Base-by-base conservation (phyloP, 257 asterid genomes). In the Agastache rugosa region DNA sequence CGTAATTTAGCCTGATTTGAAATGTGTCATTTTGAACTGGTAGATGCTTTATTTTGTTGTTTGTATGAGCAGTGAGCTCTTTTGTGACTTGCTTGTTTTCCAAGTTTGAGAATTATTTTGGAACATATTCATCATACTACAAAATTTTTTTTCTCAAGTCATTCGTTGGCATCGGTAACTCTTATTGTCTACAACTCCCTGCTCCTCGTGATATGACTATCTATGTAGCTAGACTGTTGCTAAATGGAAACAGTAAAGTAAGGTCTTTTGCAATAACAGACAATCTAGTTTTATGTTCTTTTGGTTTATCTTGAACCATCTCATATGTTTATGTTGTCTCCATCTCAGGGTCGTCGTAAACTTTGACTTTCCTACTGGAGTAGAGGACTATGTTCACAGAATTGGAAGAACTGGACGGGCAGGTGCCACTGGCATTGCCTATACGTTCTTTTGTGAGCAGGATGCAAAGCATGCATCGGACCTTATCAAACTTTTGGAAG, bases 351-450 rank as follows among this genome's bases (percentile, higher is more conserved):
- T 95, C 62, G 99, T 95, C 80, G 47, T 95, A 80, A 92, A 95
- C 76, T 95, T 79, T 51, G 99, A 95, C 85, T 95, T 95, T 79
- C 99, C 99, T 11, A 91, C 82, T 1, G 99, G 99, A 61, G 73
- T 95, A 65, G 99, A 95, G 87, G 98, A 92, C 82, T 95, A 95
- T 65, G 99, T 95, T 69, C 99, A 95, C 89, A 88, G 99, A 76
- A 91, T 95, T n/a, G 99, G 99, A 80, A 95, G 99, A 84, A 95
- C 99, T 3, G 99, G 99, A 31, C 87, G 99, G 51, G 99, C 98
- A 2, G 99, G 99, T 67, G 99, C 99, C 19, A 89, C 97, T 54
- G 99, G 99, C 15, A 77, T 82, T 63, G 96, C 99, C 7, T 87
- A 85, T 50, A 90, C 99, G 8, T 95, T 95, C 80, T 80, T 95